phyloP scores from a whole-genome alignment of 495 filamentous ascomycete species.

The Penicillium malachiteum region DNA sequence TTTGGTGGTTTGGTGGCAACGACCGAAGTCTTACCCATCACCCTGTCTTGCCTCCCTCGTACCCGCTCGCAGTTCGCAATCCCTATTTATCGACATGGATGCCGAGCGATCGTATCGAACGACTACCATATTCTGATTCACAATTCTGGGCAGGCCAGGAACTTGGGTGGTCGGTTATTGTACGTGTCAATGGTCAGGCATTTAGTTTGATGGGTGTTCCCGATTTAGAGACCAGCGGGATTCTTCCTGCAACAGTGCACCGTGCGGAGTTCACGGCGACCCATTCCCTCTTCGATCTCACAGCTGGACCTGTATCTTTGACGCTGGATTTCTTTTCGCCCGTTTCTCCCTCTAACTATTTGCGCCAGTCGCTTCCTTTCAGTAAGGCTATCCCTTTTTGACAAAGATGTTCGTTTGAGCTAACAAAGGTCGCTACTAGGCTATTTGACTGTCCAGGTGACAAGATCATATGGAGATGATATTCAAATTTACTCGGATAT shows the following conservation, averaged over 20 bases:
- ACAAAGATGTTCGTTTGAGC: neutral
- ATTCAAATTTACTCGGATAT: constrained; percentile 51
- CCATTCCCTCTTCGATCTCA: constrained; percentile 44
- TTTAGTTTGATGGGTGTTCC: constrained; percentile 51
- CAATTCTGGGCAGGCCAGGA: constrained; percentile 53
- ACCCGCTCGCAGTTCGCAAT: constrained; percentile 49
- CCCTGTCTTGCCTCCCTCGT: constrained; percentile 43
- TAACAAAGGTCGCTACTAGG: constrained; percentile 14
- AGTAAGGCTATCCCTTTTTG: constrained; percentile 30
- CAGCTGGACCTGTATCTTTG: constrained; percentile 39
- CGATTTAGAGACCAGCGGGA: constrained; percentile 18
- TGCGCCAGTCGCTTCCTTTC: constrained; percentile 80
- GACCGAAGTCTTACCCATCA: constrained; percentile 11
- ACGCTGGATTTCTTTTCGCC: constrained; percentile 72
- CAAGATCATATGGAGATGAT: constrained; percentile 20
- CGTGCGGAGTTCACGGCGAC: constrained; percentile 47
- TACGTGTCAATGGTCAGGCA: constrained; percentile 44
- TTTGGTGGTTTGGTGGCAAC: constrained; percentile 17
- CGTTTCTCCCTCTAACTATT: constrained; percentile 79
- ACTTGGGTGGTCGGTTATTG: constrained; percentile 49
- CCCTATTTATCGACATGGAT: constrained; percentile 50
- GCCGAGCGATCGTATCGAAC: constrained; percentile 37
- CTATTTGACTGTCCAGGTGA: constrained; percentile 69
- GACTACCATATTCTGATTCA: constrained; percentile 40
- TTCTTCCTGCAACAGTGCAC: constrained; percentile 37